Evolutionary conservation across 805 yeast species (phyloP), one percentile per base, ranked within the genome.

Genomic region (Saturnispora sekii): DNA sequence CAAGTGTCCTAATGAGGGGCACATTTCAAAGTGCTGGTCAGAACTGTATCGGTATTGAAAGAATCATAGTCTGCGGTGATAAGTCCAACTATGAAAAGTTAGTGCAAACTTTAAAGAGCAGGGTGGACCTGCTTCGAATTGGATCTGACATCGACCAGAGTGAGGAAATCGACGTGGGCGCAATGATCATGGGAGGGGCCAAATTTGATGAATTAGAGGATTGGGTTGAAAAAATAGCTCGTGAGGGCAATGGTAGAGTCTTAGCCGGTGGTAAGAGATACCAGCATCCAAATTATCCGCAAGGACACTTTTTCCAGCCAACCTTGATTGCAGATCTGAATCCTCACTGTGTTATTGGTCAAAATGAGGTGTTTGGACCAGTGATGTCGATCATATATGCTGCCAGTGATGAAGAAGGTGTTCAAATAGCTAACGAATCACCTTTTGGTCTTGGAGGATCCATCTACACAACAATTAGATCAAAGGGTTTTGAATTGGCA

Each of bases 1-100:
- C 95, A 0, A 85, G 96, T 12, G 79, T 88, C 21, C 73, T 93
- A 34, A 74, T 93, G 82, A 74, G 99, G 58, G 99, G 98, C 32
- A 82, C 96, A 0, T 93, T 90, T 68, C 99, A 93, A 66, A 84
- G 95, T 44, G 84, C 96, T 0, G 99, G 99, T 10, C 99, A 93
- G 65, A 93, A 93, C 61, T 93, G 99, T 67, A 93, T 93, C 57
- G 97, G 99, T 33, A 84, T 93, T 44, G 99, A 93, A 66, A 73
- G 98, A 47, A 94, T 93, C 6, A 81, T 93, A 50, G 87, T 89
- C 32, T 71, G 86, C 38, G 84, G 83, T 5, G 60, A 56, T 32
- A 46, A 44, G n/a, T 67, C 68, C 35, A 76, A 78, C 26, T 89
- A 93, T 63, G 81, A 77, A 17, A 56, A 64, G 36, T 64, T 93